phyloP scores from a whole-genome alignment of 2,329 filamentous ascomycete genomes.

The Hymenoscyphus infarciens region DNA sequence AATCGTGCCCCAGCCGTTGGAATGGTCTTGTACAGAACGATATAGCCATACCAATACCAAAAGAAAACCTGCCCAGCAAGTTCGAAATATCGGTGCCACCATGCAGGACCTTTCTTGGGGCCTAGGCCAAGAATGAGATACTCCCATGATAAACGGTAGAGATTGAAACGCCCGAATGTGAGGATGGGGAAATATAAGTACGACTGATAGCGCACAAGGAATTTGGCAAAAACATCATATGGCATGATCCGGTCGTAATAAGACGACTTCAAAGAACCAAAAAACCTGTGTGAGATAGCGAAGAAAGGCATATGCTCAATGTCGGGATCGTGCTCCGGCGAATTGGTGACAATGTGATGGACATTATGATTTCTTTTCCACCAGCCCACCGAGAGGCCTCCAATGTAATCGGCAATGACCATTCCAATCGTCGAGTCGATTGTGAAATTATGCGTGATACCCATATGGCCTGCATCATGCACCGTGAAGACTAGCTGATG shows the following conservation, averaged over 20 bases:
- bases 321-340: constrained; percentile 91
- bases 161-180: constrained; percentile 78
- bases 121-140: constrained; percentile 69
- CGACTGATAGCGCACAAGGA: constrained; percentile 70
- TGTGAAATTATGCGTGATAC: constrained; percentile 88
- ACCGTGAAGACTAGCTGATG: constrained; percentile 92
- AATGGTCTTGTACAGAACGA: constrained; percentile 69
- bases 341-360: constrained; percentile 94
- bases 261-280: constrained; percentile 68
- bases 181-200: constrained; percentile 83
- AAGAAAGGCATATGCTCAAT: constrained; percentile 91
- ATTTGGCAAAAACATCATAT: constrained; percentile 70
- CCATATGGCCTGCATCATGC: constrained; percentile 96
- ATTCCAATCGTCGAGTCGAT: constrained; percentile 84
- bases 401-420: constrained; percentile 82
- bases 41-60: constrained; percentile 84
- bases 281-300: constrained; percentile 77
- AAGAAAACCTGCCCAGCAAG: constrained; percentile 73
- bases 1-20: constrained; percentile 67
- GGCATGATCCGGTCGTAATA: constrained; percentile 80
- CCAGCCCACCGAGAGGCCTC: constrained; percentile 89
- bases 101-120: constrained; percentile 70
- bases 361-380: constrained; percentile 98
- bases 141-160: constrained; percentile 78
- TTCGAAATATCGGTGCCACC: constrained; percentile 83